phyloP scores from a whole-genome alignment of 1,139 yeast species.

The Debaryomycetaceae sp. region DNA sequence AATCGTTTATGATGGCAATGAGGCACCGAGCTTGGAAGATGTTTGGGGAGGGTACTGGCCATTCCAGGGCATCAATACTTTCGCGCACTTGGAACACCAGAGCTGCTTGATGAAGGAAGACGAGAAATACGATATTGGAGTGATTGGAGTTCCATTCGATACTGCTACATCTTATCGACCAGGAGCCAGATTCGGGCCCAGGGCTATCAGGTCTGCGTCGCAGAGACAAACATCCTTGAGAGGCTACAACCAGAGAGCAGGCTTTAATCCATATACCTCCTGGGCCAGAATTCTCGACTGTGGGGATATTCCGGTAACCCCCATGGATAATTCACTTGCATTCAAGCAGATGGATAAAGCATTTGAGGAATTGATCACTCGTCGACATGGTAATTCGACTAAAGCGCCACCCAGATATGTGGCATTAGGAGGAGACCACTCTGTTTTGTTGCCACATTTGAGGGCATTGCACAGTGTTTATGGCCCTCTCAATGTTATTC shows the following conservation, averaged over 20 bases:
- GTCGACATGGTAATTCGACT: slow-evolving; percentile 20
- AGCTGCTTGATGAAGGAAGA: slow-evolving; percentile 53
- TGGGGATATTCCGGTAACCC: slow-evolving; percentile 79
- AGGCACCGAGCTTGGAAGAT: slow-evolving; percentile 39
- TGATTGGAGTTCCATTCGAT: slow-evolving; percentile 76
- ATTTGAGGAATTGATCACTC: slow-evolving; percentile 52
- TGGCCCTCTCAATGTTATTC: slow-evolving; percentile 66
- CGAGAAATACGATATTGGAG: slow-evolving; percentile 55
- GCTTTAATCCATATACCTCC: slow-evolving; percentile 56
- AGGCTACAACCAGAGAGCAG: slow-evolving; percentile 67
- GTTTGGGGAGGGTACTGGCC: slow-evolving; percentile 65
- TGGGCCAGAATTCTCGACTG: slow-evolving; percentile 75
- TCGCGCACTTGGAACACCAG: slow-evolving; percentile 65
- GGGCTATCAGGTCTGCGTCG: slow-evolving; percentile 69
- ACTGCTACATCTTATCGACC: slow-evolving; percentile 72
- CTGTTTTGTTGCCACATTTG: slow-evolving; percentile 65
- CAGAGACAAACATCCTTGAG: slow-evolving; percentile 59
- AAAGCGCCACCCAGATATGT: slow-evolving; percentile 55
- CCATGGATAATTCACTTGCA: slow-evolving; percentile 71
- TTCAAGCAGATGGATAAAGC: slow-evolving; percentile 69
- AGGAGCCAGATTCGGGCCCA: slow-evolving; percentile 80
- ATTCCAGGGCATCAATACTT: slow-evolving; percentile 66
- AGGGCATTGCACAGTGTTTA: slow-evolving; percentile 57
- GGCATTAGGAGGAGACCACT: slow-evolving; percentile 78
- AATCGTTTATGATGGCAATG: slow-evolving; percentile 1